Conservation (phyloP, 2,329 filamentous ascomycete species). For the Aspergillaceae sp. region DNA sequence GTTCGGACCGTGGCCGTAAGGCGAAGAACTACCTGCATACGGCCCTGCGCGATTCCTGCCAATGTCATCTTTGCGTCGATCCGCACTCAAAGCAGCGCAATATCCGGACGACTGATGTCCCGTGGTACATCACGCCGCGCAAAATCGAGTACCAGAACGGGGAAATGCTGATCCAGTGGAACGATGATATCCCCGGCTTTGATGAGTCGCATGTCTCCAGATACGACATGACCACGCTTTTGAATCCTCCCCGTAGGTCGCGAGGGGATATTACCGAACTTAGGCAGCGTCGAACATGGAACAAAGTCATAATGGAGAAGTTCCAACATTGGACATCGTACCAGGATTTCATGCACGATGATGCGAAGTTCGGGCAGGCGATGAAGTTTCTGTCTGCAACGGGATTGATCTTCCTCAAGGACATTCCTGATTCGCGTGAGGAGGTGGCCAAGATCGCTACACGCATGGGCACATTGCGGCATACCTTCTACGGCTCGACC, state of each 20-base stretch:
- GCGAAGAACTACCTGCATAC: background rate
- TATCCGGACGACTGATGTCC: slow-evolving; percentile 59
- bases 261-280: slow-evolving; percentile 15
- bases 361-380: slow-evolving; percentile 50
- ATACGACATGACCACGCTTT: slow-evolving; percentile 15
- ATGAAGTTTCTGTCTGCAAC: slow-evolving; percentile 55
- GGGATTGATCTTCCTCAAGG: slow-evolving; percentile 68
- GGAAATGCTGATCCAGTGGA: slow-evolving; percentile 54
- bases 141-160: slow-evolving; percentile 28
- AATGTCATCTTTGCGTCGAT: slow-evolving; percentile 47
- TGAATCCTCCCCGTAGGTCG: slow-evolving; percentile 1
- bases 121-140: slow-evolving; percentile 37
- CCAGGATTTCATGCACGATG: slow-evolving; percentile 58
- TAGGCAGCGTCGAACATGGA: slow-evolving; percentile 26
- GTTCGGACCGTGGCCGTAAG: background rate
- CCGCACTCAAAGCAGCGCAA: slow-evolving; percentile 53
- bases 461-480: slow-evolving; percentile 67
- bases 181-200: slow-evolving; percentile 44
- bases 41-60: slow-evolving; percentile 28
- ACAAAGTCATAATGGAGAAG: slow-evolving; percentile 36
- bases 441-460: slow-evolving; percentile 60
- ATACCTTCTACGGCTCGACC: slow-evolving; percentile 83
- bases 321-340: slow-evolving; percentile 54
- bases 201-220: slow-evolving; percentile 33
- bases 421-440: slow-evolving; percentile 59